Percentiles rank a stretch among this genome's conserved stretches.
Evolutionary conservation across 768 basidiomycete genomes (phyloP).

Genomic region (Boletus reticulatus): DNA sequence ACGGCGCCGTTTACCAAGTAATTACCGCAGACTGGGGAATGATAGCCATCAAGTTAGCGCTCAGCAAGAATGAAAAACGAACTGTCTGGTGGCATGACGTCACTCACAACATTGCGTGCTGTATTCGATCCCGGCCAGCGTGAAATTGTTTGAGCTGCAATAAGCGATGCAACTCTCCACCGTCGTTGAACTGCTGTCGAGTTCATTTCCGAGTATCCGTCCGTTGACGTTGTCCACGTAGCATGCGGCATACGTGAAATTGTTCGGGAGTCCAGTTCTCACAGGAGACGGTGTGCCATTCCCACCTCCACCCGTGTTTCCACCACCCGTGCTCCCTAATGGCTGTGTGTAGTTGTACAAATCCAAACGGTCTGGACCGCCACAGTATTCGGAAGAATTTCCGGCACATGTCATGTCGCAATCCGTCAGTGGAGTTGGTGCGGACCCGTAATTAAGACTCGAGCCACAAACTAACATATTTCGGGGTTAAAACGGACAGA

Average conservation of each 20-base stretch:
- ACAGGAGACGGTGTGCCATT: neutral
- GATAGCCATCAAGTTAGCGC: neutral
- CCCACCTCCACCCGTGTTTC: neutral
- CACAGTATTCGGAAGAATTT: constrained; percentile 57
- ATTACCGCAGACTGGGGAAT: constrained; percentile 64
- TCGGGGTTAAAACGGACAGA: constrained; percentile 41
- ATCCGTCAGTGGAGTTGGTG: constrained; percentile 42
- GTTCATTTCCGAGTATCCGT: constrained; percentile 49
- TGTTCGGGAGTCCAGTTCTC: constrained; percentile 39
- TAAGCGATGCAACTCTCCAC: constrained; percentile 59
- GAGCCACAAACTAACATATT: constrained; percentile 34
- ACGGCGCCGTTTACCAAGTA: constrained; percentile 60
- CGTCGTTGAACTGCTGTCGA: constrained; percentile 44
- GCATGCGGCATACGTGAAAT: constrained; percentile 63
- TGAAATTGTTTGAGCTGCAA: constrained; percentile 57
- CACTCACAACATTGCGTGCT: constrained; percentile 48
- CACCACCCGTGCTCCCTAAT: neutral
- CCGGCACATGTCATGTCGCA: constrained; percentile 42
- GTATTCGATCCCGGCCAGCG: constrained; percentile 71
- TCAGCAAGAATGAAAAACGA: constrained; percentile 43
- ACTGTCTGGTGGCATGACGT: neutral
- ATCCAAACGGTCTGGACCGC: constrained; percentile 56
- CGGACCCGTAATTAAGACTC: constrained; percentile 18
- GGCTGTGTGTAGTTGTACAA: constrained; percentile 16
- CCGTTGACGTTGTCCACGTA: constrained; percentile 73